Evolutionary conservation across 768 basidiomycete genomes (phyloP).

Genomic region (Agrocybe pediades): DNA sequence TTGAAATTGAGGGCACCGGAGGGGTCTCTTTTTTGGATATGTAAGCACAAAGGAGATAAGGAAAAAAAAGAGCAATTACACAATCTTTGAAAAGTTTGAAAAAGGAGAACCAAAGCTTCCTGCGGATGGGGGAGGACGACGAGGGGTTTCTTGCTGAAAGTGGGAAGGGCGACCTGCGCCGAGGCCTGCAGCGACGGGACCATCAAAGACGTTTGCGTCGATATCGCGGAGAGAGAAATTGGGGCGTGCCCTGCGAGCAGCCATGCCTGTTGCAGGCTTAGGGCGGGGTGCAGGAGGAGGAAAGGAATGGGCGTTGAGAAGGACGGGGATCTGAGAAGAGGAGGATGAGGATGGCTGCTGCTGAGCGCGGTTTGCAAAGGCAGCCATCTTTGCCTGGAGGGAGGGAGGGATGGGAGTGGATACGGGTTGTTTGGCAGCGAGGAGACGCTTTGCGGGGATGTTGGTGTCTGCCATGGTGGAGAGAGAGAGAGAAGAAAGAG

Average conservation of each 20-base stretch:
- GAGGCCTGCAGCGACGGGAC: constrained; percentile 66
- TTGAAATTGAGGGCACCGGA: constrained; percentile 94
- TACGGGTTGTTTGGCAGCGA: constrained; percentile 35
- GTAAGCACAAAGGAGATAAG: neutral
- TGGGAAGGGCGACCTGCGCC: constrained; percentile 66
- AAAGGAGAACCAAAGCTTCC: constrained; percentile 74
- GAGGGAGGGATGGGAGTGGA: constrained; percentile 81
- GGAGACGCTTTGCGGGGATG: constrained; percentile 34
- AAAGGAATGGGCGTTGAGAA: constrained; percentile 16
- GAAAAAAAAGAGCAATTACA: constrained; percentile 55
- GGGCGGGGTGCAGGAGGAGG: constrained; percentile 19
- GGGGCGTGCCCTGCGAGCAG: constrained; percentile 52
- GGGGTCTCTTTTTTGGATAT: constrained; percentile 67
- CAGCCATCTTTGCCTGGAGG: constrained; percentile 93
- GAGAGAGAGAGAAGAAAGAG: constrained; percentile 13
- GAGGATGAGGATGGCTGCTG: constrained; percentile 43
- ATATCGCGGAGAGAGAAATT: constrained; percentile 67
- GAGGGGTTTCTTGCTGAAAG: constrained; percentile 37
- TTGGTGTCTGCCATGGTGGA: constrained; percentile 26
- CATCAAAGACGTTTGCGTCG: constrained; percentile 41
- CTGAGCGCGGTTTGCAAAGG: constrained; percentile 46
- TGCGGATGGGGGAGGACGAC: constrained; percentile 34
- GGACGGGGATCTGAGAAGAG: constrained; percentile 38
- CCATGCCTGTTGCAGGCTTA: constrained; percentile 32
- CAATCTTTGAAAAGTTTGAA: constrained; percentile 90